Base-by-base conservation (phyloP, 1,284 basidiomycete species). In the Microbotryum saponariae region DNA sequence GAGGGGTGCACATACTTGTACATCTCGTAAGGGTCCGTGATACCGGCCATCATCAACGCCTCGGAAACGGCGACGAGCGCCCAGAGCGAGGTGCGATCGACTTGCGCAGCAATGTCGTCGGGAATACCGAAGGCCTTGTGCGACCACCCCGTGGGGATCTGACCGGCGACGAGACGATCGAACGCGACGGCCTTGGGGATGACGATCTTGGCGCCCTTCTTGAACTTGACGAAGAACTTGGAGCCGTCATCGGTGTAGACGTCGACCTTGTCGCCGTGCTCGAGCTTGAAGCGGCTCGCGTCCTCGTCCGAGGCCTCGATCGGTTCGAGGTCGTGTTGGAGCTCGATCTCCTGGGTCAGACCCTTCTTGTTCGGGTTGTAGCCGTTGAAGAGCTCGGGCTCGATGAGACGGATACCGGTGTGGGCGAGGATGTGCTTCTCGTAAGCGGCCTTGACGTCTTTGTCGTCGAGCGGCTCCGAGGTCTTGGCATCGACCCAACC, bases 401-500 rank as follows among this genome's bases (percentile, higher is more conserved):
- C 90, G 68, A 98, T 94, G 62, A 98, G 77, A 63, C 94, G 89
- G 73, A 97, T 89, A 76, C 94, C 96, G n/a, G 91, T 83, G 74
- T 97, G 93, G 44, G 80, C 81, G 60, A 97, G 77, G 68, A 98
- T 92, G 14, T 97, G 90, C 77, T 91, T 89, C 79, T 98, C 92
- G 76, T 97, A 98, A 65, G 86, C 88, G 54, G 86, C 85, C 67
- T 88, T 87, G 67, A 97, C 86, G 71, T 98, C 93, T 79, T 97
- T 97, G 80, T 98, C 94, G 73, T 98, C 93, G 57, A 98, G 87
- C n/a, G 93, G 91, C 72, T 97, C 93, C 53, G 81, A 83, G n/a
- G 87, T 84, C 81, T 97, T 94, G 73, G 85, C 84, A 73, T 97
- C 94, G 58, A 97, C 91, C 94, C 94, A 98, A 53, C 94, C 94